phyloP scores from a whole-genome alignment of 176 grass and related monocot genomes.

The Cenchrus purpureus region DNA sequence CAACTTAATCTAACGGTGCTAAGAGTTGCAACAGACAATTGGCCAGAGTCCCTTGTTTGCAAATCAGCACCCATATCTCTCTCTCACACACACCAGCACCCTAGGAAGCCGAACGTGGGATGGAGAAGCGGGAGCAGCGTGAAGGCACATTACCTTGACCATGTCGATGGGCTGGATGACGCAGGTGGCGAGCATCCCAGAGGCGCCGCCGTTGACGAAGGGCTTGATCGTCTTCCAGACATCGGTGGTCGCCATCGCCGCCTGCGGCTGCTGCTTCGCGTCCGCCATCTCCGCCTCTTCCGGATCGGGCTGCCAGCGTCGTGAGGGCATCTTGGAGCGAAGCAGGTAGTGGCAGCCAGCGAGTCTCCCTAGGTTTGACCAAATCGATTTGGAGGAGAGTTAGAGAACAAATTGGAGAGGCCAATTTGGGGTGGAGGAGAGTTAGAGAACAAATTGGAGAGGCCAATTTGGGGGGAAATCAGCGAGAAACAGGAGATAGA shows the following conservation, averaged over 20 bases:
- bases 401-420: no score
- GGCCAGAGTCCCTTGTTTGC: no score
- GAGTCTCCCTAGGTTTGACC: no score
- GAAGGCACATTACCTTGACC: conserved; percentile 65
- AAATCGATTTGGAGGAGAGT: no score
- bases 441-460: no score
- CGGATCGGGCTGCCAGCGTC: conserved; percentile 8
- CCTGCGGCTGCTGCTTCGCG: conserved; percentile 49
- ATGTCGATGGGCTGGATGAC: conserved; percentile 98
- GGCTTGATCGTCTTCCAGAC: conserved; percentile 91
- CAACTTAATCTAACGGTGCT: no score
- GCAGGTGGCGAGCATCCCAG: conserved; percentile 95
- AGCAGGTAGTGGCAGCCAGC: no score
- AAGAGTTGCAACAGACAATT: no score
- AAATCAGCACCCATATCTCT: neutral
- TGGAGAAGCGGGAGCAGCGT: neutral
- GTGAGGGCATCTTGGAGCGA: no score
- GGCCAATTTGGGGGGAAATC: no score
- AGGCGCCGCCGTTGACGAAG: conserved; percentile 87
- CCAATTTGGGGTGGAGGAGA: no score
- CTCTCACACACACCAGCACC: neutral
- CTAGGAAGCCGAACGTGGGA: neutral
- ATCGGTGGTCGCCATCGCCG: conserved; percentile 46
- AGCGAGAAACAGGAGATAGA: no score
- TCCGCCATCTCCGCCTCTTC: conserved; percentile 59